These are phyloP conservation scores for Aspergillus sclerotialis DNA, from an alignment of 2,329 filamentous ascomycete genomes.

Conservation along the genomic window DNA sequence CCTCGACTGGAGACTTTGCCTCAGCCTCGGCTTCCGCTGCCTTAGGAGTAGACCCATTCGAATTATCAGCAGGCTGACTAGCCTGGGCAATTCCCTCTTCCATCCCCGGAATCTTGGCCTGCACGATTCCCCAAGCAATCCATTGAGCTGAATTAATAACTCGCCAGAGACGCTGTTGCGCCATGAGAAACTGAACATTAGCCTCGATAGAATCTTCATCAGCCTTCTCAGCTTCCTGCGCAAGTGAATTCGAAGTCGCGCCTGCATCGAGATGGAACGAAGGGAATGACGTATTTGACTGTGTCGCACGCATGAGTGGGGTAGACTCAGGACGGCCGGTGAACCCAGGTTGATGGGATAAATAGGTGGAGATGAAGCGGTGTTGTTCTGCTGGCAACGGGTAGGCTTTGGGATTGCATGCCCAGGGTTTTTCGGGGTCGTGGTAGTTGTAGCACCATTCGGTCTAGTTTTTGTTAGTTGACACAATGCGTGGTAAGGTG, in stretches of 20 bases:
- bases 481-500: no score
- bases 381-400: slow-evolving; percentile 74
- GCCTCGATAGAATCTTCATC: slow-evolving; percentile 59
- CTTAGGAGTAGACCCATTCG: not conserved
- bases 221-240: slow-evolving; percentile 52
- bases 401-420: slow-evolving; percentile 63
- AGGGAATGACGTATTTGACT: slow-evolving; percentile 42
- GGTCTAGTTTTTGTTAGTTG: slow-evolving; percentile 40
- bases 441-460: slow-evolving; percentile 99
- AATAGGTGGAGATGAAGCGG: slow-evolving; percentile 78
- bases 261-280: slow-evolving; percentile 78
- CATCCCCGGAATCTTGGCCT: slow-evolving; percentile 77
- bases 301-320: slow-evolving; percentile 45
- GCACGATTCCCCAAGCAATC: slow-evolving; percentile 94
- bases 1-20: slow-evolving; percentile 29
- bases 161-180: slow-evolving; percentile 79
- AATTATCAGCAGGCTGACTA: slow-evolving; percentile 5
- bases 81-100: slow-evolving; percentile 36
- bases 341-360: slow-evolving; percentile 65
- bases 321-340: slow-evolving; percentile 15
- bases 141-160: slow-evolving; percentile 82
- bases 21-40: slow-evolving; percentile 10
- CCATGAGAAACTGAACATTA: slow-evolving; percentile 63
- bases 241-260: slow-evolving; percentile 45
- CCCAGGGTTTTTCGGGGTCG: slow-evolving; percentile 57